These are phyloP conservation scores for Fusarium sp. DNA, from an alignment of 2,329 filamentous ascomycete genomes.

Conservation along the genomic window DNA sequence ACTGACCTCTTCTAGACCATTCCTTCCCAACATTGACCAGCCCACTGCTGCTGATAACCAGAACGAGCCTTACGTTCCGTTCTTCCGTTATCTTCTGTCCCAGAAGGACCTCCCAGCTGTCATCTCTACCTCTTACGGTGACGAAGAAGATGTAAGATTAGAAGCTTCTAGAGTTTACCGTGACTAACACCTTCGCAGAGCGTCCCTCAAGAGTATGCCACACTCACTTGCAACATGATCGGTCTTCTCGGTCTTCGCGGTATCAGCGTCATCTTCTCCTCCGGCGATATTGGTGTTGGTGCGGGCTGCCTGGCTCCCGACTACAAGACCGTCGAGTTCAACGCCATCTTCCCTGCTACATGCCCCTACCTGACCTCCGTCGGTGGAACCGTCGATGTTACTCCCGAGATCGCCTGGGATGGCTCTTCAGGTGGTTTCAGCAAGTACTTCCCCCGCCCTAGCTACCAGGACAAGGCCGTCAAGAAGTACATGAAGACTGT, in stretches of 20 bases:
- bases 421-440: slow-evolving; percentile 63
- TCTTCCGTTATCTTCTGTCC: slow-evolving; percentile 19
- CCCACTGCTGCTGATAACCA: slow-evolving; percentile 26
- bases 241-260: slow-evolving; percentile 28
- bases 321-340: slow-evolving; percentile 46
- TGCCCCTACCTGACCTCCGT: slow-evolving; percentile 64
- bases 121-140: slow-evolving; percentile 25
- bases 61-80: slow-evolving; percentile 28
- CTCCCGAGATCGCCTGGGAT: slow-evolving; percentile 58
- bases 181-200: slow-evolving; percentile 1
- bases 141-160: slow-evolving; percentile 23
- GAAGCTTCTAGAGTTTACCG: accelerated
- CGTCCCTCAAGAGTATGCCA: slow-evolving; percentile 26
- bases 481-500: slow-evolving; percentile 53
- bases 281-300: slow-evolving; percentile 42
- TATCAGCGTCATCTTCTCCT: slow-evolving; percentile 58
- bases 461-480: slow-evolving; percentile 60
- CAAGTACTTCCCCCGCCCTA: slow-evolving; percentile 61
- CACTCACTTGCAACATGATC: slow-evolving; percentile 27
- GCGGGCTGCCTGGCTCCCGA: slow-evolving; percentile 32
- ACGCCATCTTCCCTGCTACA: slow-evolving; percentile 56
- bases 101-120: slow-evolving; percentile 22
- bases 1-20: not conserved
- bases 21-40: slow-evolving; percentile 30
- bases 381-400: slow-evolving; percentile 63